Conservation (phyloP, 345 rosid species). For the Populus pruinosa region DNA sequence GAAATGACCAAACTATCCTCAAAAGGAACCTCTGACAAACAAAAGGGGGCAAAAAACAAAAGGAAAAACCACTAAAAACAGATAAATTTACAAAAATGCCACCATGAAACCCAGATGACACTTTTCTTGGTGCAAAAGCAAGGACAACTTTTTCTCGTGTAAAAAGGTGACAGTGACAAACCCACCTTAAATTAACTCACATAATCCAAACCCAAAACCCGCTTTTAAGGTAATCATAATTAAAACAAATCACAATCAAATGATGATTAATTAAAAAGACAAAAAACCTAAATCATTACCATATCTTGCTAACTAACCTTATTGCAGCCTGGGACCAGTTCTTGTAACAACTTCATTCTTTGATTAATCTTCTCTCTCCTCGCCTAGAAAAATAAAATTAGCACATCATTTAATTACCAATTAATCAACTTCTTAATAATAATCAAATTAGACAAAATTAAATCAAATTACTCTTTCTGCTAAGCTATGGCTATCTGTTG, state of each 20-base stretch:
- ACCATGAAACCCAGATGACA: constrained; percentile 8
- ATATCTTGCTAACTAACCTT: constrained; percentile 64
- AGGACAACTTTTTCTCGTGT: constrained; percentile 23
- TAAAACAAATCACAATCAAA: not conserved
- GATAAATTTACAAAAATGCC: constrained; percentile 30
- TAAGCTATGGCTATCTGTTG: constrained; percentile 78
- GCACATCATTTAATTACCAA: not conserved
- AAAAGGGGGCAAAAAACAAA: not conserved
- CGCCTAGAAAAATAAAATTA: constrained; percentile 38
- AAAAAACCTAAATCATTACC: constrained; percentile 5
- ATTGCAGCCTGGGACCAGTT: constrained; percentile 82
- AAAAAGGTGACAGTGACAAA: constrained; percentile 52
- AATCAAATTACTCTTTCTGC: constrained; percentile 58
- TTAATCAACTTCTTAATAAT: constrained; percentile 7
- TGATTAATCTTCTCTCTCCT: constrained; percentile 78
- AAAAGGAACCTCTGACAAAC: constrained; percentile 37
- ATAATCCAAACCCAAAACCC: constrained; percentile 24
- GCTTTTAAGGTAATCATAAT: not conserved
- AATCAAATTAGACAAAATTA: not conserved
- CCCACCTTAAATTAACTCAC: constrained; percentile 28
- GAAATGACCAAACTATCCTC: constrained; percentile 37
- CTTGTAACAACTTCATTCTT: constrained; percentile 72
- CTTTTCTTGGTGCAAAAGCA: constrained; percentile 37
- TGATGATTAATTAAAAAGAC: not conserved
- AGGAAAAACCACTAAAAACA: not conserved